These are phyloP conservation scores for Collybia mongolica DNA, from an alignment of 768 basidiomycete genomes.

Conservation along the genomic window DNA sequence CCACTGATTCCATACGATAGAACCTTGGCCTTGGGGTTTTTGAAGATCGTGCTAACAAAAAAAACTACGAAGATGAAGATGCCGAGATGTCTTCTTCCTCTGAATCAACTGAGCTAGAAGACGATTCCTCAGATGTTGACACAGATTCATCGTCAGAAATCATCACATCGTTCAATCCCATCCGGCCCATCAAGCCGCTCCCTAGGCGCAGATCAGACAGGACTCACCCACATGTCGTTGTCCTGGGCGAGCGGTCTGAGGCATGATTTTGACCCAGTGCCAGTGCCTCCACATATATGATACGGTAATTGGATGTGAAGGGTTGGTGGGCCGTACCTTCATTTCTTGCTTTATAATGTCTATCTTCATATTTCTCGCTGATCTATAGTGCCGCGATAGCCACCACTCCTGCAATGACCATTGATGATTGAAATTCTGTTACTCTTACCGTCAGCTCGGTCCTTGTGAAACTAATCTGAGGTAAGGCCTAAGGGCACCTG, in stretches of 20 bases:
- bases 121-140: slow-evolving; percentile 29
- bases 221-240: slow-evolving; percentile 25
- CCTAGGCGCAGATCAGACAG: slow-evolving; percentile 31
- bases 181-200: slow-evolving; percentile 45
- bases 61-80: slow-evolving; percentile 19
- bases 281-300: too few relatives aligned
- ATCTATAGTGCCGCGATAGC: too few relatives aligned
- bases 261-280: too few relatives aligned
- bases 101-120: slow-evolving; percentile 19
- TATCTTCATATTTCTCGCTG: too few relatives aligned
- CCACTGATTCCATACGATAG: slow-evolving; percentile 27
- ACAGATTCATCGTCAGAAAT: slow-evolving; percentile 30
- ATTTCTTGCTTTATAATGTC: too few relatives aligned
- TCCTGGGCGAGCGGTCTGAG: slow-evolving; percentile 18
- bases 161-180: slow-evolving; percentile 37
- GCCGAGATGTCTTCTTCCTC: slow-evolving; percentile 28
- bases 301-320: too few relatives aligned
- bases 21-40: slow-evolving; percentile 67
- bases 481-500: too few relatives aligned
- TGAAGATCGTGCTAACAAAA: slow-evolving; percentile 34
- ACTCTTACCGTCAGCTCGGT: too few relatives aligned
- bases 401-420: too few relatives aligned
- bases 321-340: too few relatives aligned
- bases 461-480: too few relatives aligned
- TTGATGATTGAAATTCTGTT: too few relatives aligned